Evolutionary conservation across 768 basidiomycete species (phyloP), one percentile per base, ranked within the genome.

Genomic region (Lactarius indigo): DNA sequence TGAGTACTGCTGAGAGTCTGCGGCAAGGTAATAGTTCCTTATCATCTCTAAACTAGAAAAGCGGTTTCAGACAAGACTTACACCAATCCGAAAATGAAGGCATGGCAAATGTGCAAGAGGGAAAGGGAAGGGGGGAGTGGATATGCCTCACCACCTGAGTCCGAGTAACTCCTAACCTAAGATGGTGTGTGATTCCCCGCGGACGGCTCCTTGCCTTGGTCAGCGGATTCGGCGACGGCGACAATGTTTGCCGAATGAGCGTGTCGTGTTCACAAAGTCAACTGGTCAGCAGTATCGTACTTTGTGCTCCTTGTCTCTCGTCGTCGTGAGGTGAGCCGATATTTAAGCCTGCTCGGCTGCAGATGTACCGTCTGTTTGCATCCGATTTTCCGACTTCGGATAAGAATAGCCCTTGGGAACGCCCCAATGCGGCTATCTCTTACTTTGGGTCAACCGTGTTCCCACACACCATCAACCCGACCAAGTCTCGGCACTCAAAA

Each of bases 1-100:
- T 5, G 81, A 77, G 69, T 86, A 86, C 65, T 85, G 85, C 59
- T 75, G 77, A 35, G 80, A 76, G 76, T 87, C 81, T 80, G 64
- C 17, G 55, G 68, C 63, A 65, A 64, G 50, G 60, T 37, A 33
- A 44, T 41, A 28, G 28, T 26, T 55, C 57, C 13, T 23, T 50
- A 63, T 57, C 57, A 69, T 30, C 28, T 52, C 20, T 54, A 52
- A 62, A 56, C 76, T 77, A 64, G 54, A 31, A 39, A 31, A 17
- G 28, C 31, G 10, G n/a, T 23, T 39, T 47, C 30, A 41, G 42
- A 55, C 13, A 13, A 59, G 35, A 74, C 80, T 73, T 75, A 80
- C 80, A 79, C 79, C 79, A 80, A 61, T 72, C 64, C 41, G 77
- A 70, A 59, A 78, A 66, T 64, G 72, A 74, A 64, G 72, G 64